phyloP scores from a whole-genome alignment of 805 yeast species.

The Yamadazyma kitorensis region DNA sequence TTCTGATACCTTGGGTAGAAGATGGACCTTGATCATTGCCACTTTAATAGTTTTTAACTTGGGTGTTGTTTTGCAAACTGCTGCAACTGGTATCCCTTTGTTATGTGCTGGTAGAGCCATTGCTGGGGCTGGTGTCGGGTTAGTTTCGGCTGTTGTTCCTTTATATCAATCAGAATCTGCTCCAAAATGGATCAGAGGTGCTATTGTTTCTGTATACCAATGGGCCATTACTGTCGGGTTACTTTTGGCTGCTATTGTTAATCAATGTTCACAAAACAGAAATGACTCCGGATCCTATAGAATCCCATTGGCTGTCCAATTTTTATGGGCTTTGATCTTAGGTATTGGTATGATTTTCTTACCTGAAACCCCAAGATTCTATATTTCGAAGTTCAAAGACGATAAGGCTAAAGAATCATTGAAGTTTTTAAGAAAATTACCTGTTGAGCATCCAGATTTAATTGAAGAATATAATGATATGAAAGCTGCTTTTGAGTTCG shows the following conservation, averaged over 20 bases:
- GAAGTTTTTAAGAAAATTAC: conserved; percentile 51
- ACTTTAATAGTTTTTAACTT: conserved; percentile 38
- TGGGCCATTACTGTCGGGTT: conserved; percentile 45
- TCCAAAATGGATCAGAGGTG: conserved; percentile 62
- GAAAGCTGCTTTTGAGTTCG: conserved; percentile 43
- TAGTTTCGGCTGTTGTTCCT: conserved; percentile 63
- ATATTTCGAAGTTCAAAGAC: conserved; percentile 36
- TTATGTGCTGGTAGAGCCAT: conserved; percentile 44
- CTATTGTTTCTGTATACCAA: conserved; percentile 48
- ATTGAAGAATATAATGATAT: conserved; percentile 51
- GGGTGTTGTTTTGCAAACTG: conserved; percentile 34
- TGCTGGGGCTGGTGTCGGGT: conserved; percentile 44
- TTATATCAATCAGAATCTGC: conserved; percentile 74
- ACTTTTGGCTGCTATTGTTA: conserved; percentile 46
- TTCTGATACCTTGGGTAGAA: conserved; percentile 38
- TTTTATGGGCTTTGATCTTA: conserved; percentile 36
- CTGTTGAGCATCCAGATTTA: conserved; percentile 35
- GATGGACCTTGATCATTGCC: conserved; percentile 34
- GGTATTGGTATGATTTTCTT: conserved; percentile 57
- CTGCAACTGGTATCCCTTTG: conserved; percentile 27
- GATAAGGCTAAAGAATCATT: conserved; percentile 44
- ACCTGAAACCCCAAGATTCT: conserved; percentile 51
- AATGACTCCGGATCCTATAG: conserved; percentile 38
- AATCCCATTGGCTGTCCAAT: conserved; percentile 42
- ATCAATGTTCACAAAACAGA: conserved; percentile 36